phyloP scores from a whole-genome alignment of 176 grass and related monocot genomes.

The Thalia dealbata region DNA sequence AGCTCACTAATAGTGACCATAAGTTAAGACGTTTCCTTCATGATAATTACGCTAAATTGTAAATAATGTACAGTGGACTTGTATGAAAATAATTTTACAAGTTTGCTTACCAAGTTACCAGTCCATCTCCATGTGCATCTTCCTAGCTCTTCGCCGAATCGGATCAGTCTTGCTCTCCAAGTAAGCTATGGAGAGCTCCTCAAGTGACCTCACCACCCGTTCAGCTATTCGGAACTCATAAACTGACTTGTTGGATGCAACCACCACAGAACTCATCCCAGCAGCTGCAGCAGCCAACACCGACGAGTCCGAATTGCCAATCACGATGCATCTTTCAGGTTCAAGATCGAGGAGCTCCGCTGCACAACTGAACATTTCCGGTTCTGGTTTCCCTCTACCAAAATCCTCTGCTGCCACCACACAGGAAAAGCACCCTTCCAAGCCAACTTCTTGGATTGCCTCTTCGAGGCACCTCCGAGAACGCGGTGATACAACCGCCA shows the following conservation, averaged over 20 bases:
- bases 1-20: not conserved
- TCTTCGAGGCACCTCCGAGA: constrained; percentile 35
- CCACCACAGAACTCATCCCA: constrained; percentile 69
- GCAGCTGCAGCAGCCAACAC: constrained; percentile 40
- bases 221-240: constrained; percentile 62
- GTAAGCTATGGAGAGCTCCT: constrained; percentile 60
- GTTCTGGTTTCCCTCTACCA: constrained; percentile 45
- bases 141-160: constrained; percentile 31
- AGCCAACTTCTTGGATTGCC: constrained; percentile 44
- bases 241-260: constrained; percentile 41
- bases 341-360: constrained; percentile 43
- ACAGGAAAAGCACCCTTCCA: constrained; percentile 58
- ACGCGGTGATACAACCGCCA: constrained; percentile 35
- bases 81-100: not conserved
- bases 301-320: constrained; percentile 52
- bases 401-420: constrained; percentile 51
- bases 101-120: not conserved
- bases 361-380: constrained; percentile 59
- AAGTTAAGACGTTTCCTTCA: not conserved
- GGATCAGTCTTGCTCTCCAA: constrained; percentile 33
- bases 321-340: constrained; percentile 51
- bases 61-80: not conserved
- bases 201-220: constrained; percentile 73
- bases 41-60: not conserved
- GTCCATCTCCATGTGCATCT: constrained; percentile 44